Evolutionary conservation across 176 grass and related monocot species (phyloP).

Genomic region (Aegilops speltoides): DNA sequence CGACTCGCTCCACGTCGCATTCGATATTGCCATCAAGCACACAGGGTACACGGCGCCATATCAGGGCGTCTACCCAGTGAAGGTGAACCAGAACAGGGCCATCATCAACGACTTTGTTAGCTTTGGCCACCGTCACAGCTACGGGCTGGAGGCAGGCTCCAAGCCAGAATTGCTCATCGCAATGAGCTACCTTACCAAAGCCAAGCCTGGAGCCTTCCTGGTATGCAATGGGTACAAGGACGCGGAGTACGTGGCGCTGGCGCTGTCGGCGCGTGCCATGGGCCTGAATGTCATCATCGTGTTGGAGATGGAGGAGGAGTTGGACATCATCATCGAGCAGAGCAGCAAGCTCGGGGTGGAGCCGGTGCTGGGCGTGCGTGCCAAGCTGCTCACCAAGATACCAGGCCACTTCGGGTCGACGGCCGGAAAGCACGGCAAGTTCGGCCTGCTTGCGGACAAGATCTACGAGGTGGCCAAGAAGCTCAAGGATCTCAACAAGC

Average conservation of each 20-base stretch:
- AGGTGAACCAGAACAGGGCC: slow-evolving; percentile 30
- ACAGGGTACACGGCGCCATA: background rate
- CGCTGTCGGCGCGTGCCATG: slow-evolving; percentile 6
- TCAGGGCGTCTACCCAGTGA: slow-evolving; percentile 32
- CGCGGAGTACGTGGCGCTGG: slow-evolving; percentile 11
- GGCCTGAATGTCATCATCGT: slow-evolving; percentile 31
- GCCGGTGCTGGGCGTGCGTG: slow-evolving; percentile 12
- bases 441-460: slow-evolving; percentile 8
- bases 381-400: slow-evolving; percentile 27
- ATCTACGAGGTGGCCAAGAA: slow-evolving; percentile 24
- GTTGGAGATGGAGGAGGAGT: slow-evolving; percentile 36
- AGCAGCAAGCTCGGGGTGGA: background rate
- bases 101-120: background rate
- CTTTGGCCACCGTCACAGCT: background rate
- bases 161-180: slow-evolving; percentile 32
- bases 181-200: slow-evolving; percentile 5
- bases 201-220: slow-evolving; percentile 18
- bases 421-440: slow-evolving; percentile 33
- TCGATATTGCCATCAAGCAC: background rate
- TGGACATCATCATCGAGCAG: slow-evolving; percentile 18
- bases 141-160: slow-evolving; percentile 34
- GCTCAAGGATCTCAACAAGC: background rate
- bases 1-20: slow-evolving; percentile 15
- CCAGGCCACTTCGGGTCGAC: slow-evolving; percentile 22
- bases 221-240: slow-evolving; percentile 42